Conservation (phyloP, 176 grass and related monocot genomes). For the Neostapfia colusana region DNA sequence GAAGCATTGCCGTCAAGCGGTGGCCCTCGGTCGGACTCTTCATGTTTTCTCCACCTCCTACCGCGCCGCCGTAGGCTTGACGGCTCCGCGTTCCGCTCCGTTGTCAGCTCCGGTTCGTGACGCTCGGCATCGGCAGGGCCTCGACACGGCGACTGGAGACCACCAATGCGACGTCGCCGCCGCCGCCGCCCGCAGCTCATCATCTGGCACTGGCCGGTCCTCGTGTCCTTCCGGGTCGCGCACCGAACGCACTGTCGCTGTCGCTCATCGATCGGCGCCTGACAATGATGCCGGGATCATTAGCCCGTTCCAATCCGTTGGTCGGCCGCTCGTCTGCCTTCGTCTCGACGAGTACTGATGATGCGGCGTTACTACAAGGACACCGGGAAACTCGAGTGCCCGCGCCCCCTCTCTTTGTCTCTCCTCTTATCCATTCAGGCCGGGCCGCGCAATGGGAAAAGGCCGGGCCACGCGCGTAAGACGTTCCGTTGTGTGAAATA, state of each 20-base stretch:
- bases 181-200: neutral
- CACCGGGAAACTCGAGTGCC: neutral
- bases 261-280: neutral
- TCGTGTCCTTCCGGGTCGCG: too few relatives aligned
- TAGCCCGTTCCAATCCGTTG: neutral
- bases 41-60: too few relatives aligned
- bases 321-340: neutral
- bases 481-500: neutral
- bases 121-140: neutral
- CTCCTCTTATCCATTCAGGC: too few relatives aligned
- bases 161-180: neutral
- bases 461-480: too few relatives aligned
- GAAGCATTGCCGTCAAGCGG: neutral
- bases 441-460: too few relatives aligned
- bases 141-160: neutral
- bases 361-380: neutral
- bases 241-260: neutral
- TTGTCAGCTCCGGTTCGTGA: too few relatives aligned
- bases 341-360: neutral
- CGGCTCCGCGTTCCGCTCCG: neutral
- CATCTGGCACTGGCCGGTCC: neutral
- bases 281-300: conserved; percentile 4
- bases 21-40: neutral
- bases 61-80: neutral
- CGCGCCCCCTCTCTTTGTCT: too few relatives aligned